These are phyloP conservation scores for Yamadazyma philogaea DNA, from an alignment of 805 yeast genomes.

Conservation along the genomic window DNA sequence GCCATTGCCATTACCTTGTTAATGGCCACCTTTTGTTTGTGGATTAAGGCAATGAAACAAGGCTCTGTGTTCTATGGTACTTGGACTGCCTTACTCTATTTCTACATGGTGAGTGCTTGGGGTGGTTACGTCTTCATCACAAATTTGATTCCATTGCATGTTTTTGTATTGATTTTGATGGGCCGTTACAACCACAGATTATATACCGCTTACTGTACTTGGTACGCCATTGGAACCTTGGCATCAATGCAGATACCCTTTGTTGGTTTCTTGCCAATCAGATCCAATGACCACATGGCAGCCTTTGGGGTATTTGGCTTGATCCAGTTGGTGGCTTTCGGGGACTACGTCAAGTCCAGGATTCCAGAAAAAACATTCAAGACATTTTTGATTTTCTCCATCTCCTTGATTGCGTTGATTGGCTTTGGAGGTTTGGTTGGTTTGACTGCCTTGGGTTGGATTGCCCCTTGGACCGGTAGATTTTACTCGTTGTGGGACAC, in stretches of 20 bases:
- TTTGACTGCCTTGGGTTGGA: conserved; percentile 85
- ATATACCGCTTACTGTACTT: conserved; percentile 89
- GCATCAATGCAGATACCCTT: conserved; percentile 99
- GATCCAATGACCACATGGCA: conserved; percentile 98
- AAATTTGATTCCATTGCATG: conserved; percentile 93
- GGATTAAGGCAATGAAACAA: conserved; percentile 91
- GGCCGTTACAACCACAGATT: conserved; percentile 84
- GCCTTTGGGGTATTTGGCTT: conserved; percentile 96
- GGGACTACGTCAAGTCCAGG: conserved; percentile 72
- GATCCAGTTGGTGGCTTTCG: conserved; percentile 84
- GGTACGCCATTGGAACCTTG: conserved; percentile 97
- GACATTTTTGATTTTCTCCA: conserved; percentile 59
- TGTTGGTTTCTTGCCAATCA: conserved; percentile 94
- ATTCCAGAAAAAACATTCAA: conserved; percentile 73
- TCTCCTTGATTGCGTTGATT: conserved; percentile 50
- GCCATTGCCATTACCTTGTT: conserved; percentile 95
- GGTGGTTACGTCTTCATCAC: conserved; percentile 99
- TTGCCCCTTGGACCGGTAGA: conserved; percentile 99
- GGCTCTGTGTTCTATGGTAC: conserved; percentile 87
- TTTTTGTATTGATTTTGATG: conserved; percentile 85
- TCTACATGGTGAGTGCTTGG: conserved; percentile 99
- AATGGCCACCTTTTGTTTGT: conserved; percentile 91
- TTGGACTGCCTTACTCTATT: conserved; percentile 81
- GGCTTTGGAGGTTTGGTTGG: conserved; percentile 72
- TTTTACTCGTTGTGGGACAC: conserved; percentile 99